Base-by-base conservation (phyloP, 345 rosid genomes). In the Linum usitatissimum region DNA sequence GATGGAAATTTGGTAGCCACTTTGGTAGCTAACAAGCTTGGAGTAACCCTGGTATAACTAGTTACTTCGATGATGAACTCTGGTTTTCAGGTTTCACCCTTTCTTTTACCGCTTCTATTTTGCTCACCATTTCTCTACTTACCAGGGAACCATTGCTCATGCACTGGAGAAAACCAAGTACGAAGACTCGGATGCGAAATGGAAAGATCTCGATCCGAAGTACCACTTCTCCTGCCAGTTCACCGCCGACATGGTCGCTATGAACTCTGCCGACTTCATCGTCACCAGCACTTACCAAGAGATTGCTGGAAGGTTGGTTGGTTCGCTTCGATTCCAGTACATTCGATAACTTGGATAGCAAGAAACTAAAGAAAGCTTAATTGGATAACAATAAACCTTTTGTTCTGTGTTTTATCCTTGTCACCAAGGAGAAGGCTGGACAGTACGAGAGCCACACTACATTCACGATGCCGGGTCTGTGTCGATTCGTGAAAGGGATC, bases 1-100 rank as follows among this genome's bases (percentile, higher is more conserved):
- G 97, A 92, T 67, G 98, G 95, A 53, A 92, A 92, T 76, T 77
- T 92, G 73, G 96, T 89, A 71, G 96, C 96, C 17, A 81, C 98
- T 62, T 68, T 92, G 28, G 76, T 89, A 85, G 93, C 98, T 6
- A 59, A 68, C 34, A 92, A 86, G 70, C 87, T 89, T 15, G 91
- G 91, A 38, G 70, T 85, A 56, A 84, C 98, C 69, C 91, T 81
- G 85, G 92, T 81, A 57, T 18, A 53, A 19, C 9, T 31, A 23
- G 40, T 31, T 45, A 21, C 51, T 45, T 67, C 18, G 10, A 58
- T 23, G 28, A 23, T 23, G 28, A 23, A 23, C 28, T 23, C 28
- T 23, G 28, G 28, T 23, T n/a, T n/a, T 23, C 1, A 23, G 1
- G 28, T 23, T 23, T 23, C n/a, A n/a, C 28, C 28, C 28, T 23